Conservation (phyloP, 768 basidiomycete species). For the Atractiella rhizophila region DNA sequence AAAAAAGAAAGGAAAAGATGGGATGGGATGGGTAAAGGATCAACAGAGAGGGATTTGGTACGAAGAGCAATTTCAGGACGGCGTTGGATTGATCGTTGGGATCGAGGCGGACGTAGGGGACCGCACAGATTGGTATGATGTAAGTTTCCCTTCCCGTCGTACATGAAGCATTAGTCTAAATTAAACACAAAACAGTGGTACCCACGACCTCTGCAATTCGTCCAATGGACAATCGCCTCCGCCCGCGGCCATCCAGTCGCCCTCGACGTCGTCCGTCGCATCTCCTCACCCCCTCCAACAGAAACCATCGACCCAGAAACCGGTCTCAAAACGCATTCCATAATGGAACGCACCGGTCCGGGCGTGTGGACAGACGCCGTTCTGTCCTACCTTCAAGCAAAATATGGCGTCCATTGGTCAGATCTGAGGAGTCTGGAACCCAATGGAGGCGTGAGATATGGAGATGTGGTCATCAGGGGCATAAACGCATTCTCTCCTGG, state of each 20-base stretch:
- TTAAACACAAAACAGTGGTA: constrained; percentile 14
- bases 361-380: constrained; percentile 22
- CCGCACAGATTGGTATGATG: constrained; percentile 24
- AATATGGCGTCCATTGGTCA: constrained; percentile 23
- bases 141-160: neutral
- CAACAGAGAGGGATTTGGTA: constrained; percentile 1
- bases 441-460: constrained; percentile 1
- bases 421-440: constrained; percentile 17
- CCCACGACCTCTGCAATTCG: constrained; percentile 24
- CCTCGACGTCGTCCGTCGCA: constrained; percentile 23
- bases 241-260: constrained; percentile 25
- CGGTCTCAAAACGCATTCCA: constrained; percentile 8
- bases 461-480: constrained; percentile 23
- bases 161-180: neutral
- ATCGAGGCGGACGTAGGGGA: constrained; percentile 27
- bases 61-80: constrained; percentile 11
- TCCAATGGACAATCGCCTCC: constrained; percentile 27
- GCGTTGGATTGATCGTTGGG: constrained; percentile 23
- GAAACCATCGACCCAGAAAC: constrained; percentile 16
- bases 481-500: constrained; percentile 21
- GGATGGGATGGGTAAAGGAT: too few species aligned
- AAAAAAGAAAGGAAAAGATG: too few species aligned
- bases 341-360: constrained; percentile 27
- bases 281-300: constrained; percentile 17
- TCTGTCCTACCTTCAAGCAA: constrained; percentile 21